phyloP scores from a whole-genome alignment of 2,329 filamentous ascomycete genomes.

The Diplodia scrobiculata region DNA sequence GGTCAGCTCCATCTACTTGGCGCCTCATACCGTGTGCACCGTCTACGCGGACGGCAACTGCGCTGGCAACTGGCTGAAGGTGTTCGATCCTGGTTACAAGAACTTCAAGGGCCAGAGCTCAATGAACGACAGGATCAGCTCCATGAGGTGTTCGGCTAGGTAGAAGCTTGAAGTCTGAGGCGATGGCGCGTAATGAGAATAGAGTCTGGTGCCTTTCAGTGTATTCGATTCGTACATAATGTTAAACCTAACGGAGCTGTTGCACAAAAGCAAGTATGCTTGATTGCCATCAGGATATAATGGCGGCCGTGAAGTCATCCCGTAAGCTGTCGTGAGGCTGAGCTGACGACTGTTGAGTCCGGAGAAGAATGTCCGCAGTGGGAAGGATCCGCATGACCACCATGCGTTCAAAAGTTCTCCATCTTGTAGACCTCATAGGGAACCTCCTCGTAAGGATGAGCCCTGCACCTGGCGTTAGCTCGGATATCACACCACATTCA shows the following conservation, averaged over 20 bases:
- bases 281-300: background rate
- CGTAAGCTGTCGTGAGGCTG: background rate
- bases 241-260: background rate
- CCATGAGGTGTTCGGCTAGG: background rate
- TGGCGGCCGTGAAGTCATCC: background rate
- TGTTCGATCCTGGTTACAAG: conserved; percentile 6
- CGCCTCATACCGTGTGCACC: background rate
- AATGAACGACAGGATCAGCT: conserved; percentile 6
- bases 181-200: background rate
- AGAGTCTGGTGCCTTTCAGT: background rate
- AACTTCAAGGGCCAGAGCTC: conserved; percentile 4
- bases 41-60: background rate
- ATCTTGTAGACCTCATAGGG: conserved; percentile 53
- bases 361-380: too few species aligned
- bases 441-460: conserved; percentile 52
- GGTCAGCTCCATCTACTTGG: conserved; percentile 1
- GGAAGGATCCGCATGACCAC: background rate
- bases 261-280: background rate
- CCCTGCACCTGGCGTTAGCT: conserved; percentile 35
- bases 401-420: conserved; percentile 45
- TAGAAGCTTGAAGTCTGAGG: background rate
- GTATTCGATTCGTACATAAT: background rate
- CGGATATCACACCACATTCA: conserved; percentile 11
- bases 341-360: background rate
- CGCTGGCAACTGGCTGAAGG: conserved; percentile 9